These are phyloP conservation scores for Eleusine coracana DNA, from an alignment of 176 grass and related monocot species.

Conservation along the genomic window DNA sequence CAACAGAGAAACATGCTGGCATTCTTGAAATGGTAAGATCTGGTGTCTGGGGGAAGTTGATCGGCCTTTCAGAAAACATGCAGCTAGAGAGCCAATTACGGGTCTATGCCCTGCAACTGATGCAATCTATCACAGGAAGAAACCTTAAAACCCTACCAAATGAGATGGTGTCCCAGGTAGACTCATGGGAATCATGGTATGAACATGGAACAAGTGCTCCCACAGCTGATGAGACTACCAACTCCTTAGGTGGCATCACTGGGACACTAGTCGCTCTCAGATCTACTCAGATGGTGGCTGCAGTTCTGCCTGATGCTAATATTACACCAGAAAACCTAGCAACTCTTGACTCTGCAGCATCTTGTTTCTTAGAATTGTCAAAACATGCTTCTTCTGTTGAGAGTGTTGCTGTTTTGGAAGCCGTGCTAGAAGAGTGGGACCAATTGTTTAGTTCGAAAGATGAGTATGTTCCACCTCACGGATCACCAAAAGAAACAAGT, in stretches of 20 bases:
- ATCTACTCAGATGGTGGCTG: slow-evolving; percentile 71
- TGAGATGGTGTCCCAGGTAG: slow-evolving; percentile 76
- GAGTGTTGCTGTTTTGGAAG: slow-evolving; percentile 64
- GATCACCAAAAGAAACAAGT: slow-evolving; percentile 76
- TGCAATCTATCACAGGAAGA: slow-evolving; percentile 85
- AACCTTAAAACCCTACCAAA: slow-evolving; percentile 78
- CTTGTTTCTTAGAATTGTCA: slow-evolving; percentile 81
- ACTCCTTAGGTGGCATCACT: slow-evolving; percentile 63
- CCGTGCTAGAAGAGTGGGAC: slow-evolving; percentile 95
- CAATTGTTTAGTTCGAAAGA: slow-evolving; percentile 65
- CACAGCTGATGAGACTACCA: slow-evolving; percentile 48
- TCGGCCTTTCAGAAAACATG: slow-evolving; percentile 76
- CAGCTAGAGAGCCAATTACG: slow-evolving; percentile 64
- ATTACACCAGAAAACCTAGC: slow-evolving; percentile 65
- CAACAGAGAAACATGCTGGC: slow-evolving; percentile 51
- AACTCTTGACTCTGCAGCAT: slow-evolving; percentile 76
- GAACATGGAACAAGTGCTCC: slow-evolving; percentile 51
- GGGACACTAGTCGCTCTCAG: slow-evolving; percentile 80
- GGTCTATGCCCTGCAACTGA: slow-evolving; percentile 83
- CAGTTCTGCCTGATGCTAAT: slow-evolving; percentile 61
- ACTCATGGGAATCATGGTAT: slow-evolving; percentile 92
- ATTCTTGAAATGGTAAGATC: slow-evolving; percentile 73
- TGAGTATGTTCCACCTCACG: slow-evolving; percentile 47
- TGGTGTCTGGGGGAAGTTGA: slow-evolving; percentile 74
- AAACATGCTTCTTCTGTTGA: slow-evolving; percentile 63